Conservation (phyloP, 2,329 filamentous ascomycete species). For the Cladosporium sp. region DNA sequence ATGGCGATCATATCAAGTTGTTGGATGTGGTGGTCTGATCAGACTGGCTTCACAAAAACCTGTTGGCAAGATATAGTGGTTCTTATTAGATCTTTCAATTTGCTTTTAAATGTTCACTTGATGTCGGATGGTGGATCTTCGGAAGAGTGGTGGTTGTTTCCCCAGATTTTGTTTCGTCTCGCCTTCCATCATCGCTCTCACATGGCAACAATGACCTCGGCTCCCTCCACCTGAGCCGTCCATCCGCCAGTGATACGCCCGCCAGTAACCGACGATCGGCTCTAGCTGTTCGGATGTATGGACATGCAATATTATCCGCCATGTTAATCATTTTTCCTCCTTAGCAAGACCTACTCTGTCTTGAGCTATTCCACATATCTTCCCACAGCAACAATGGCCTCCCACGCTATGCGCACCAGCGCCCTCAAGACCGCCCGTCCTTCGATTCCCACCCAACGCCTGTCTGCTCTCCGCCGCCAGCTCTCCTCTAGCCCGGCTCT, state of each 20-base stretch:
- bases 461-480: constrained; percentile 29
- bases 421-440: constrained; percentile 12
- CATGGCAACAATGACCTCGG: not conserved
- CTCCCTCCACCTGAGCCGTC: not conserved
- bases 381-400: not conserved
- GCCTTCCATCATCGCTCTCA: not conserved
- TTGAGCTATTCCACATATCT: not conserved
- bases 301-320: not conserved
- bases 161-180: not conserved
- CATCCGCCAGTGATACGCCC: not conserved
- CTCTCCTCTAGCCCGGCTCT: constrained; percentile 54
- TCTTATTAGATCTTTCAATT: no score
- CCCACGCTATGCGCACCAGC: constrained; percentile 15
- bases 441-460: constrained; percentile 9
- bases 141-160: not conserved
- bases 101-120: no score
- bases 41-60: no score
- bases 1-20: no score
- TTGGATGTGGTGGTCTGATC: no score
- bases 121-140: not conserved
- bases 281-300: not conserved
- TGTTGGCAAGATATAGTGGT: no score
- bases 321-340: not conserved
- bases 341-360: not conserved
- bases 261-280: constrained; percentile 5